A percentile compares a stretch with the other conserved stretches of the same genome.
phyloP scores from a whole-genome alignment of 73 alveolate species.

The Uronychia binucleata region DNA sequence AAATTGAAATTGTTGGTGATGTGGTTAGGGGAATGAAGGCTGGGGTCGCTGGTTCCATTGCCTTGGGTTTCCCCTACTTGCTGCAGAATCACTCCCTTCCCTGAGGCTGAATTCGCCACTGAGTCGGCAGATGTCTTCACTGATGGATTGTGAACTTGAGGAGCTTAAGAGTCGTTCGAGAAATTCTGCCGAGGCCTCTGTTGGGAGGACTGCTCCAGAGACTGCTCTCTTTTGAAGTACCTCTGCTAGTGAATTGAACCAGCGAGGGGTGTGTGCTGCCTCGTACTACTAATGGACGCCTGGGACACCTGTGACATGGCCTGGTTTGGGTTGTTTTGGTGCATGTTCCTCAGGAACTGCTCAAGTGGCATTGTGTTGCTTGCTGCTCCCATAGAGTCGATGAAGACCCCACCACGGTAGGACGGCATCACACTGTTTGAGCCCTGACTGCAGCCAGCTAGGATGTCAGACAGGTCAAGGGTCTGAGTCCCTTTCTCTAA shows the following conservation, averaged over 20 bases:
- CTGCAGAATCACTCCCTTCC: no score
- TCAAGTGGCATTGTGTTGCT: not conserved
- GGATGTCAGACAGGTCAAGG: not conserved
- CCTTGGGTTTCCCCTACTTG: no score
- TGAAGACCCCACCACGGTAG: not conserved
- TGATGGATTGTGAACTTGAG: no score
- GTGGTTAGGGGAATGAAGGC: not conserved
- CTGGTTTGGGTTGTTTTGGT: not conserved
- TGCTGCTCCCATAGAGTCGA: not conserved
- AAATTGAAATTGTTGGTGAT: not conserved
- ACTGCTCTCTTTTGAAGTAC: no score
- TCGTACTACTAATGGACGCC: not conserved
- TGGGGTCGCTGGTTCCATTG: no score
- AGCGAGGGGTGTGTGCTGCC: not conserved
- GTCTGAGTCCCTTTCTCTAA: not conserved
- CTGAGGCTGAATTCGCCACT: no score
- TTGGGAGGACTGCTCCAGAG: no score
- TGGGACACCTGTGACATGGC: not conserved
- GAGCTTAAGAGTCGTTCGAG: no score
- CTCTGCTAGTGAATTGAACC: no score
- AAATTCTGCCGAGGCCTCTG: no score
- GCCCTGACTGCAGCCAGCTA: not conserved
- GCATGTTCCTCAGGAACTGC: not conserved
- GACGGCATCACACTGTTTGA: not conserved
- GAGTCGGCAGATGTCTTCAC: no score